Conservation (phyloP, 1,284 basidiomycete species). For the Phylloboletellus chloephorus region DNA sequence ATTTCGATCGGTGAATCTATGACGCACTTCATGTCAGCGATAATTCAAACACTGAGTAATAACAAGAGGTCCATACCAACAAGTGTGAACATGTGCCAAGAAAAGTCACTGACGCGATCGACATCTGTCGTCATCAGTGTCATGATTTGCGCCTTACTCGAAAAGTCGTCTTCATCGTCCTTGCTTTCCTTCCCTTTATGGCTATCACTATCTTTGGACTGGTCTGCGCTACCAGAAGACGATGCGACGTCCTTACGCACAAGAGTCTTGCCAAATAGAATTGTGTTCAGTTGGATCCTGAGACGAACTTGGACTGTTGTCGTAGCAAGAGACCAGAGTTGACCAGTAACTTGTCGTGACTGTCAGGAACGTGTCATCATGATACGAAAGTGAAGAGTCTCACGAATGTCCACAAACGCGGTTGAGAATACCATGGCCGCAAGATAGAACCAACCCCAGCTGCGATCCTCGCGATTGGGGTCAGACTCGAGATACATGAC, state of each 20-base stretch:
- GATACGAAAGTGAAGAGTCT: constrained; percentile 21
- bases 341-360: constrained; percentile 33
- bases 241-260: constrained; percentile 83
- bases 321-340: constrained; percentile 71
- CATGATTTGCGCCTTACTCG: constrained; percentile 84
- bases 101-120: constrained; percentile 81
- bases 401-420: constrained; percentile 54
- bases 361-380: constrained; percentile 3
- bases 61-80: constrained; percentile 40
- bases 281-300: constrained; percentile 78
- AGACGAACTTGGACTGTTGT: constrained; percentile 70
- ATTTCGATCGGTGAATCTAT: constrained; percentile 86
- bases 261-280: constrained; percentile 85
- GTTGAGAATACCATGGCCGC: constrained; percentile 66
- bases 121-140: constrained; percentile 69
- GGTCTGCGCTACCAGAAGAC: constrained; percentile 36
- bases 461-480: constrained; percentile 45
- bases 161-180: constrained; percentile 71
- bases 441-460: constrained; percentile 74
- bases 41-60: background rate
- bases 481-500: constrained; percentile 71
- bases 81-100: constrained; percentile 71
- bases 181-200: constrained; percentile 32
- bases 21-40: constrained; percentile 12
- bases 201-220: constrained; percentile 23